phyloP scores from a whole-genome alignment of 176 grass and related monocot genomes.

The Hordeum marinum region DNA sequence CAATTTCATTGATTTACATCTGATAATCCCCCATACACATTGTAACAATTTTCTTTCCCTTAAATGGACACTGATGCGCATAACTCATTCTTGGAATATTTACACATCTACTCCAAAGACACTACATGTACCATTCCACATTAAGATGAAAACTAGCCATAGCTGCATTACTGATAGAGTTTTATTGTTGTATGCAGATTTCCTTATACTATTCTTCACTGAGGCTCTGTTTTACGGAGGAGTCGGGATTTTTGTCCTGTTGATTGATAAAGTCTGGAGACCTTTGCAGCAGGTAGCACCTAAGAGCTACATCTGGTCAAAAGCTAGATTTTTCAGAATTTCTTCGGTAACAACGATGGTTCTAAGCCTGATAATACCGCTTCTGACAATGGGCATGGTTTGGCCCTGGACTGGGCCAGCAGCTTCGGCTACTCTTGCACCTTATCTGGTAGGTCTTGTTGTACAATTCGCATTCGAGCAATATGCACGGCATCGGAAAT shows the following conservation, averaged over 20 bases:
- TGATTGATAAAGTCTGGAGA: slow-evolving; percentile 86
- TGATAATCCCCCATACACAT: neutral
- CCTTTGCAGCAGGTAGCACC: slow-evolving; percentile 53
- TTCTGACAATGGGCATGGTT: slow-evolving; percentile 95
- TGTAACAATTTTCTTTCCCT: neutral
- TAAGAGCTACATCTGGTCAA: slow-evolving; percentile 48
- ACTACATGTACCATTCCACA: neutral
- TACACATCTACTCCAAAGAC: neutral
- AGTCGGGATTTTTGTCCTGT: slow-evolving; percentile 75
- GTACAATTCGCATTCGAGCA: slow-evolving; percentile 94
- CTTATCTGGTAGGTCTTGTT: slow-evolving; percentile 91
- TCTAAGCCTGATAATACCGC: slow-evolving; percentile 83
- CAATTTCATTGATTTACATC: neutral
- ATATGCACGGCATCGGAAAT: slow-evolving; percentile 69
- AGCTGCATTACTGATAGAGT: slow-evolving; percentile 23
- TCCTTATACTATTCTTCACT: slow-evolving; percentile 98
- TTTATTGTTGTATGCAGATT: slow-evolving; percentile 53
- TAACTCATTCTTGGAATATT: slow-evolving; percentile 1
- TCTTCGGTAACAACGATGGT: slow-evolving; percentile 90
- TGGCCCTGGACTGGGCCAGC: slow-evolving; percentile 99
- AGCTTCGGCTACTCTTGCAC: slow-evolving; percentile 89
- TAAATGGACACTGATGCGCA: neutral
- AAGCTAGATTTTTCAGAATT: slow-evolving; percentile 65
- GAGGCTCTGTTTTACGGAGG: slow-evolving; percentile 93
- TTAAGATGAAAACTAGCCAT: neutral